Base-by-base conservation (phyloP, 495 filamentous ascomycete species). In the Aspergillus conjunctus region DNA sequence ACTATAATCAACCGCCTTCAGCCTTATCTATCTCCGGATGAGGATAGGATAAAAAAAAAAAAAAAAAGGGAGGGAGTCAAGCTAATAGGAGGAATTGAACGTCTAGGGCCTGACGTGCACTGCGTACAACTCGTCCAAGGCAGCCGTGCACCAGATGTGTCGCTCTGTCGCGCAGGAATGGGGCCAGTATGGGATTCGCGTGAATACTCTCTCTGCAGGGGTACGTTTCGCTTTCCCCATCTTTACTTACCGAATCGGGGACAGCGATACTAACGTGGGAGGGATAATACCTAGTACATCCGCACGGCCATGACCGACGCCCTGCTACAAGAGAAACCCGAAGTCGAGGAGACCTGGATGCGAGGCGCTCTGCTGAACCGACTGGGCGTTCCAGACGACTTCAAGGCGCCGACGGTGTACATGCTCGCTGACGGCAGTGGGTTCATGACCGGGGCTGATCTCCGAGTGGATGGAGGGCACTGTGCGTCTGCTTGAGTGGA, bases 121-220 rank as follows among this genome's bases (percentile, higher is more conserved):
- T 0, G 85, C 85, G 2, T 89, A 89, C 77, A 91, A 90, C 72
- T 81, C 82, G 15, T 84, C 79, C 20, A 89, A 89, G 61, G 85
- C 87, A 0, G 86, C 86, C 2, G 83, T 90, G 2, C 78, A 87
- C 43, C 86, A 89, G 64, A 66, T 89, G 33, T 79, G 79, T 3
- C 79, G 85, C n/a, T 88, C 83, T 33, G 72, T 89, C 34, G 86
- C 86, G 1, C 85, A 85, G 73, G 79, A 81, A 63, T 81, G 77
- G 79, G 76, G 76, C 14, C 66, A 73, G 39, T 70, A 81, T 56
- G 75, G 72, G 18, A 81, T 82, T 53, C 77, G 77, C 2, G 74
- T 80, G 7, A 78, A 79, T 61, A 73, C 68, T 18, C 61, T 78
- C 0, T 74, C 71, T 10, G 75, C 77, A 3, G 77, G 77, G 71